Base-by-base conservation (phyloP, 225 moss, liverwort and hornwort genomes). In the Polytrichum formosum region DNA sequence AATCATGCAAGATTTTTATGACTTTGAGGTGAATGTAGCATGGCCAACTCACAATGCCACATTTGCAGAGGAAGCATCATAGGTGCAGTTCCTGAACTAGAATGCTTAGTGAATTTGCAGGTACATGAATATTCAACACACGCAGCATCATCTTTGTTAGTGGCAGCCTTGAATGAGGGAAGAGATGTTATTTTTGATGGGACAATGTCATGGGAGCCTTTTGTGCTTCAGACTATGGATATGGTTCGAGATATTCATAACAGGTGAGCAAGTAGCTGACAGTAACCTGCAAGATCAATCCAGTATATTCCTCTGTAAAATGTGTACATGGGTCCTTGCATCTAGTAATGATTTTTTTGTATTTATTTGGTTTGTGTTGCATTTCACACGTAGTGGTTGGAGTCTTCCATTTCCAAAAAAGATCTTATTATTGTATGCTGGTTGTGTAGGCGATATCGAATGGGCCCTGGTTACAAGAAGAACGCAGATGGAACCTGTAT, bases 201-300 rank as follows among this genome's bases (percentile, higher is more conserved):
- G 58, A 98, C 94, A 18, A 94, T 98, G 97, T 98, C 97, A 37
- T 98, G 97, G 94, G 97, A 98, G 70, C 94, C 97, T 54, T 98
- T 92, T 75, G 90, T 98, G 56, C 78, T 85, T 53, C 97, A 97
- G 74, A 97, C 97, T 1, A 61, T 94, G 18, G 88, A 77, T 53
- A 97, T 94, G 97, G 76, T 85, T 56, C 84, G 97, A 65, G 94
- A 98, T 75, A 84, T 98, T 31, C 97, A 98, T 68, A 89, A 81
- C 61, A 87, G 84, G 72, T 73, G 58, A 66, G 60, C 33, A 70
- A 22, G 26, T 26, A 67, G 26, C 27, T 27, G 27, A 26, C 62
- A 28, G 62, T 63, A 63, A 28, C 26, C 62, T 20, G 58, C 20
- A 20, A 58, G 58, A 6, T n/a, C 1, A 58, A 20, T 58, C 35